Evolutionary conservation across 2,329 filamentous ascomycete species (phyloP).

Genomic region (Lachnellula subtilissima): DNA sequence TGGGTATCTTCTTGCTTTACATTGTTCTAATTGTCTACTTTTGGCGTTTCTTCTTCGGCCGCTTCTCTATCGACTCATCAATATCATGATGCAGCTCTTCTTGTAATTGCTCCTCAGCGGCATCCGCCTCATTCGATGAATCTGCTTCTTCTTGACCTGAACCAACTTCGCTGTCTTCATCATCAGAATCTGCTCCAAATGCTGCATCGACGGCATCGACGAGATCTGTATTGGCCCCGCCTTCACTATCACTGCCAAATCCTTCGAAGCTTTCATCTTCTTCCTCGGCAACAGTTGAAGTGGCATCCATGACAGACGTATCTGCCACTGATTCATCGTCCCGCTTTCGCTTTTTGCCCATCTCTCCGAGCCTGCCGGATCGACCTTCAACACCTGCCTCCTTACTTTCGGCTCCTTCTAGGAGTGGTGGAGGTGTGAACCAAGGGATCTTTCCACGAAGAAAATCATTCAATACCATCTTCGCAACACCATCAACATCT

Average conservation of each 20-base stretch:
- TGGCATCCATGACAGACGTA: slow-evolving; percentile 32
- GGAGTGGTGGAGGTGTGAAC: slow-evolving; percentile 76
- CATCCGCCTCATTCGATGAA: slow-evolving; percentile 23
- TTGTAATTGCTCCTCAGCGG: slow-evolving; percentile 28
- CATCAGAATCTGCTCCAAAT: slow-evolving; percentile 32
- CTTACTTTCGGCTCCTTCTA: slow-evolving; percentile 47
- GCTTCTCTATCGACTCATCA: slow-evolving; percentile 14
- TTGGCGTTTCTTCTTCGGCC: slow-evolving; percentile 30
- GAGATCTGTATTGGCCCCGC: slow-evolving; percentile 26
- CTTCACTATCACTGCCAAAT: slow-evolving; percentile 39
- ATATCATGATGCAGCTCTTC: slow-evolving; percentile 26
- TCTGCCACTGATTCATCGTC: slow-evolving; percentile 47
- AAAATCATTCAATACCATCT: slow-evolving; percentile 96
- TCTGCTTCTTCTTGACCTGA: slow-evolving; percentile 40
- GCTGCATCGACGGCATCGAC: slow-evolving; percentile 28
- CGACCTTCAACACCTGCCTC: slow-evolving; percentile 58
- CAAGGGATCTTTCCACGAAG: slow-evolving; percentile 92
- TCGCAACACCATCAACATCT: slow-evolving; percentile 89
- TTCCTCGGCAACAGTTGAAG: slow-evolving; percentile 27
- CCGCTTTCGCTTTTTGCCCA: slow-evolving; percentile 72
- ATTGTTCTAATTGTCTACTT: slow-evolving; percentile 18
- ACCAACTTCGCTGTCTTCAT: slow-evolving; percentile 37
- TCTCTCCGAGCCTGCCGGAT: slow-evolving; percentile 77
- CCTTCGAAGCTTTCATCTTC: slow-evolving; percentile 42
- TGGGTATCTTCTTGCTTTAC: not conserved